Evolutionary conservation across 2,329 filamentous ascomycete genomes (phyloP), one percentile per base, ranked within the genome.

Genomic region (Penicillium sp.): DNA sequence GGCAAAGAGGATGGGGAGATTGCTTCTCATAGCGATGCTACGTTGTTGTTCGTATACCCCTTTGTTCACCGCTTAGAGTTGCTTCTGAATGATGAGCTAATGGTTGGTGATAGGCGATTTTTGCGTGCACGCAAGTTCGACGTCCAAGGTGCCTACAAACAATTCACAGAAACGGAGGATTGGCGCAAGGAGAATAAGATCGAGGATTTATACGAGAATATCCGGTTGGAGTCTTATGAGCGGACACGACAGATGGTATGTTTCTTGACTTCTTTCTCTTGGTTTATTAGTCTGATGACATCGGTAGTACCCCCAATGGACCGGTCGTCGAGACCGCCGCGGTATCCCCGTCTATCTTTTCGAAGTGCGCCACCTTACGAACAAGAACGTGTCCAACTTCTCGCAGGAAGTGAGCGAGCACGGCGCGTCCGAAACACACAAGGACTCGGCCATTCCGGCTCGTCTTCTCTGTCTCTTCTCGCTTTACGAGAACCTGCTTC

Each of bases 341-440:
- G 93, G 93, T 63, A 96, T 96, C 61, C 93, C 93, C 7, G 82
- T 97, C 64, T 97, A 94, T 74, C 83, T 97, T 59, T 97, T 89
- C 74, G 90, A 95, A 74, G 90, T 97, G 71, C 83, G 84, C 60
- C 84, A 89, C 58, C 82, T 97, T 65, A 89, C 95, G 76, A 83
- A 82, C 69, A 95, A 96, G 77, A 88, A 87, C 33, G 86, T 97
- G 64, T 76, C 84, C 45, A 82, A 84, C 56, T 96, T 96, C 74
- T 89, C 93, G 68, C 67, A 72, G 51, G 70, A 73, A 58, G 64
- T 78, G 75, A 61, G 60, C 55, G 71, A 76, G 20, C 77, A 78
- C 51, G 77, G 78, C 20, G 79, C 79, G 43, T 79, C 81, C 58
- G 81, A 81, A 65, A 81, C 86, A 63, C 85, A 88, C 63, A 81